A percentile compares a stretch with the other conserved stretches of the same genome.
phyloP scores from a whole-genome alignment of 2,329 filamentous ascomycete genomes.

The Arthrobotrys iridis region DNA sequence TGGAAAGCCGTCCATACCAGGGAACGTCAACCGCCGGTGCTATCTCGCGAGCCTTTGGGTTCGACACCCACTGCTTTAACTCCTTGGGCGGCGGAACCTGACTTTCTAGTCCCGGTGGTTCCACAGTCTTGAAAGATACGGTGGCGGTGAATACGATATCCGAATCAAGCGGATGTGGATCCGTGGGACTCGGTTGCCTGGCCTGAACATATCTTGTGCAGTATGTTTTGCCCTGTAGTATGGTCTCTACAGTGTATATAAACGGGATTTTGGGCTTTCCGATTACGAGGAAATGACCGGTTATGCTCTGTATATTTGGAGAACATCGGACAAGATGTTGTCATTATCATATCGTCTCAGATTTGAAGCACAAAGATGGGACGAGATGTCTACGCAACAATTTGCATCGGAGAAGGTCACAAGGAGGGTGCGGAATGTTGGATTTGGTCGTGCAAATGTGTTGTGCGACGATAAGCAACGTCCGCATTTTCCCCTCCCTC shows the following conservation, averaged over 20 bases:
- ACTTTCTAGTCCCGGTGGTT: constrained; percentile 40
- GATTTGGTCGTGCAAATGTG: constrained; percentile 61
- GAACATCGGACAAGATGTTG: background rate
- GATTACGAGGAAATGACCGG: constrained; percentile 68
- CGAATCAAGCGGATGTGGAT: constrained; percentile 41
- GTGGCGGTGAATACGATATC: constrained; percentile 43
- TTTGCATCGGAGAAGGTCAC: background rate
- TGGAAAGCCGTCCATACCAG: constrained; percentile 18
- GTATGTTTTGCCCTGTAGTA: constrained; percentile 66
- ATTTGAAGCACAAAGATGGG: background rate
- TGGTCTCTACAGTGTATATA: constrained; percentile 65
- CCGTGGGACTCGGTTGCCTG: constrained; percentile 63
- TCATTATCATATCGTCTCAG: background rate
- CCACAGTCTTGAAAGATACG: constrained; percentile 50
- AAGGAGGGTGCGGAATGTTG: constrained; percentile 55
- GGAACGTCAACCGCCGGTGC: constrained; percentile 47
- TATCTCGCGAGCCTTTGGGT: constrained; percentile 26
- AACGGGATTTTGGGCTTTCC: constrained; percentile 67
- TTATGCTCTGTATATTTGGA: constrained; percentile 59
- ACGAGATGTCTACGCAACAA: background rate
- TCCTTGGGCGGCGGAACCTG: constrained; percentile 44
- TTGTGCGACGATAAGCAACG: constrained; percentile 9
- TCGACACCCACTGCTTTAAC: constrained; percentile 39
- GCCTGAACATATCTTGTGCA: constrained; percentile 66
- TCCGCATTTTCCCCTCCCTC: background rate